Evolutionary conservation across 1,284 basidiomycete genomes (phyloP).

Genomic region (Cryptococcus sp.): DNA sequence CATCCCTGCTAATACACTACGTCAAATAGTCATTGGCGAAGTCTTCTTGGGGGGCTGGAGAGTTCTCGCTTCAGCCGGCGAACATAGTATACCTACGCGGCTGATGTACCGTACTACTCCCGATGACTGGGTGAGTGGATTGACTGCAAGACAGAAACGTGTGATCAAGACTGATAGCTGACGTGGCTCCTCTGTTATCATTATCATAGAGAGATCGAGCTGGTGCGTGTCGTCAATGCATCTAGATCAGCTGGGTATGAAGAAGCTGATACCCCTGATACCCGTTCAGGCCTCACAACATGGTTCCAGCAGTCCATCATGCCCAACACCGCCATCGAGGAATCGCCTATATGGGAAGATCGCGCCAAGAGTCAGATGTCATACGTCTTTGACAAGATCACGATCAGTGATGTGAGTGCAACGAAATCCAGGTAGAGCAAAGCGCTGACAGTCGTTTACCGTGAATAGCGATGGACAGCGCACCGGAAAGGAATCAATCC

Average conservation of each 20-base stretch:
- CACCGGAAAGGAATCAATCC: constrained; percentile 21
- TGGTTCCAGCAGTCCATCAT: constrained; percentile 40
- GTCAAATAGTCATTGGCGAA: constrained; percentile 26
- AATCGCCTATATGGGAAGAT: constrained; percentile 27
- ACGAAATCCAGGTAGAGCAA: neutral
- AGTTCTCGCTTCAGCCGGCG: constrained; percentile 26
- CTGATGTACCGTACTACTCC: constrained; percentile 30
- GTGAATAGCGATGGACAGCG: constrained; percentile 29
- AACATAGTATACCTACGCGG: constrained; percentile 26
- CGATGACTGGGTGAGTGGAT: constrained; percentile 32
- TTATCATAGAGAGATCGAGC: constrained; percentile 21
- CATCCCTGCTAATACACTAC: neutral
- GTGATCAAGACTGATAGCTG: neutral
- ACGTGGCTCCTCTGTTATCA: too few species aligned
- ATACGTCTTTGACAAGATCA: constrained; percentile 34
- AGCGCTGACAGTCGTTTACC: neutral
- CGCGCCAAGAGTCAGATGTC: constrained; percentile 22
- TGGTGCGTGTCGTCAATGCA: constrained; percentile 8
- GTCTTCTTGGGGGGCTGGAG: constrained; percentile 41
- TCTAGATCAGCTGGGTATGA: neutral
- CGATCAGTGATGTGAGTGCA: constrained; percentile 30
- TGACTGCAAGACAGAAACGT: neutral
- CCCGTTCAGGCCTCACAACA: constrained; percentile 23
- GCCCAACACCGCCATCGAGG: constrained; percentile 32
- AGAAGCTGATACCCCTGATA: neutral